A percentile compares a stretch with the other conserved stretches of the same genome.
Evolutionary conservation across 179 eudicot species (phyloP).

Genomic region (Monotropa hypopitys): DNA sequence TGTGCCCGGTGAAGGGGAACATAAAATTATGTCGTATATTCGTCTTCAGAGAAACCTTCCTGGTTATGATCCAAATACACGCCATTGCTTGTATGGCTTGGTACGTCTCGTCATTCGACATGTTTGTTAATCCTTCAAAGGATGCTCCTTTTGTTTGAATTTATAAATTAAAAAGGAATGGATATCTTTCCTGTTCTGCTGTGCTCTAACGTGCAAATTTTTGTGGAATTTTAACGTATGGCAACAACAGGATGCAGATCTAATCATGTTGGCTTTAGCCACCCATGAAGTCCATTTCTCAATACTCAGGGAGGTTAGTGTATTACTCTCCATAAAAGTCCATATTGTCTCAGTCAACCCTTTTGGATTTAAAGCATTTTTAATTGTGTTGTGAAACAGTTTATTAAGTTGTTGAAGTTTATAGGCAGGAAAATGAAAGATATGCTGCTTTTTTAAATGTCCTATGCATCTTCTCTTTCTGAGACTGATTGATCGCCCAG

Average conservation of each 20-base stretch:
- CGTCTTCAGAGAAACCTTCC: slow-evolving; percentile 32
- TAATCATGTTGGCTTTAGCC: slow-evolving; percentile 63
- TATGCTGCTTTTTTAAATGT: background rate
- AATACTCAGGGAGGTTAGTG: slow-evolving; percentile 51
- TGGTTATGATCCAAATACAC: slow-evolving; percentile 47
- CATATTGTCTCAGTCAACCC: background rate
- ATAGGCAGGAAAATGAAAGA: background rate
- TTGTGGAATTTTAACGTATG: background rate
- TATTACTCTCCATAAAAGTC: background rate
- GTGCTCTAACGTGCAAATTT: background rate
- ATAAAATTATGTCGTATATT: slow-evolving; percentile 55
- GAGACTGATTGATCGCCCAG: background rate
- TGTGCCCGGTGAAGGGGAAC: slow-evolving; percentile 83
- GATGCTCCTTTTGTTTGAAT: background rate
- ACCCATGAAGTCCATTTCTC: slow-evolving; percentile 67
- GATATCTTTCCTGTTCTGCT: background rate
- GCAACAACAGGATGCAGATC: slow-evolving; percentile 57
- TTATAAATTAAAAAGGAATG: background rate
- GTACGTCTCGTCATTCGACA: slow-evolving; percentile 19
- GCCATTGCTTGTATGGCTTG: slow-evolving; percentile 62
- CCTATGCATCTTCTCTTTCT: background rate
- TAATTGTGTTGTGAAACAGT: background rate
- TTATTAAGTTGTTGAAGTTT: background rate
- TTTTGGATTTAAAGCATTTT: background rate
- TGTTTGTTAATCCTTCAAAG: background rate